Percentiles rank a stretch among this genome's conserved stretches.
These are phyloP conservation scores for Trichoderma erinaceum DNA, from an alignment of 495 filamentous ascomycete species.

Conservation along the genomic window DNA sequence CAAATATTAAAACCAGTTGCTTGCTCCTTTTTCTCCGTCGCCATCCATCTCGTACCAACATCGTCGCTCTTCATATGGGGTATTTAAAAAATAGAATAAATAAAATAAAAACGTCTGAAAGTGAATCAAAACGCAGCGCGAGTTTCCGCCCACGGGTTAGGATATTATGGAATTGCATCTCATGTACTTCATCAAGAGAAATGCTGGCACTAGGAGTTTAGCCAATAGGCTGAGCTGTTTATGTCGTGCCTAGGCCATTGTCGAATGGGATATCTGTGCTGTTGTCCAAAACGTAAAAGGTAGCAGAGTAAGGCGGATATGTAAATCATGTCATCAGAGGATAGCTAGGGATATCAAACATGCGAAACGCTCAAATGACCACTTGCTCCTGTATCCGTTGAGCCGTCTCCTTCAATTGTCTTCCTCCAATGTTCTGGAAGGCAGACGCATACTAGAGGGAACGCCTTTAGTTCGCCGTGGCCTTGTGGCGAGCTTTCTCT, in stretches of 20 bases:
- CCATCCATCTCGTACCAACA: not conserved
- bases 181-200: conserved; percentile 12
- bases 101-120: not conserved
- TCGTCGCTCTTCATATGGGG: conserved; percentile 10
- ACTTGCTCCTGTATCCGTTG: conserved; percentile 50
- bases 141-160: not conserved
- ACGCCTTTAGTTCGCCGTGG: conserved; percentile 90
- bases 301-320: not conserved
- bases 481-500: conserved; percentile 57
- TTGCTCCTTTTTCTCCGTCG: not conserved
- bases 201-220: not conserved
- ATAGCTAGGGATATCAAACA: not conserved
- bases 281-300: not conserved
- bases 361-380: conserved; percentile 22
- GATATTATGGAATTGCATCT: not conserved
- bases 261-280: conserved; percentile 24
- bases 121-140: conserved; percentile 1
- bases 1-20: not conserved
- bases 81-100: conserved; percentile 3
- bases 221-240: not conserved
- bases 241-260: not conserved
- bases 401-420: conserved; percentile 84
- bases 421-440: conserved; percentile 95
- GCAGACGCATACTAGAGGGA: conserved; percentile 96
- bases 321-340: not conserved